A percentile compares a stretch with the other conserved stretches of the same genome.
phyloP scores from a whole-genome alignment of 352 stramenopile species.

The Phytophthora aleatoria region DNA sequence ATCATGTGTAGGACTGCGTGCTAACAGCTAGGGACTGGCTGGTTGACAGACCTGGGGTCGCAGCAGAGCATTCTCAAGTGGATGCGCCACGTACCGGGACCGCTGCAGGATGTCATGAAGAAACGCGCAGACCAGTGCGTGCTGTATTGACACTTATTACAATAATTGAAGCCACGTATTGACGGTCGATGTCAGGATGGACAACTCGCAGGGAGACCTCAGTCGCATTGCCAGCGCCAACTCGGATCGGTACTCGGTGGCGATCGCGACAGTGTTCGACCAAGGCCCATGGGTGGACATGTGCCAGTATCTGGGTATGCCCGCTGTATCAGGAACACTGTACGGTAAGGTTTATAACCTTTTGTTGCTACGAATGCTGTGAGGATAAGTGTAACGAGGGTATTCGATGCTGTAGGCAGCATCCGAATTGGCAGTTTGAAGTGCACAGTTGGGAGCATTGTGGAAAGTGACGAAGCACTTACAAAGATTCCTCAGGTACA shows the following conservation, averaged over 20 bases:
- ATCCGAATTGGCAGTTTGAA: constrained; percentile 70
- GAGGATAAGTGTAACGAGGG: background rate
- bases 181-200: constrained; percentile 38
- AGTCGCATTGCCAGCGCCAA: constrained; percentile 47
- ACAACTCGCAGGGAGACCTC: constrained; percentile 40
- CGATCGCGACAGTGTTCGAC: constrained; percentile 78
- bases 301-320: constrained; percentile 63
- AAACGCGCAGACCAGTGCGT: constrained; percentile 56
- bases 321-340: constrained; percentile 48
- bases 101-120: constrained; percentile 81
- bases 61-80: constrained; percentile 81
- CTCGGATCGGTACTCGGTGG: constrained; percentile 45
- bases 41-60: constrained; percentile 47
- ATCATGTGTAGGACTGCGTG: background rate
- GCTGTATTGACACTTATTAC: constrained; percentile 4
- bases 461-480: constrained; percentile 64
- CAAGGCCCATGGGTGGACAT: constrained; percentile 84
- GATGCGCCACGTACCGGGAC: constrained; percentile 71
- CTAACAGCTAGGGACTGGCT: constrained; percentile 4
- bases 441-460: constrained; percentile 59
- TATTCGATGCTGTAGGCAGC: constrained; percentile 42
- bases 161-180: background rate
- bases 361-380: background rate
- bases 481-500: constrained; percentile 61
- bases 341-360: constrained; percentile 50